Evolutionary conservation across 208 protist species (phyloP), one percentile per base, ranked within the genome.

Genomic region (Borovskyia barvae): DNA sequence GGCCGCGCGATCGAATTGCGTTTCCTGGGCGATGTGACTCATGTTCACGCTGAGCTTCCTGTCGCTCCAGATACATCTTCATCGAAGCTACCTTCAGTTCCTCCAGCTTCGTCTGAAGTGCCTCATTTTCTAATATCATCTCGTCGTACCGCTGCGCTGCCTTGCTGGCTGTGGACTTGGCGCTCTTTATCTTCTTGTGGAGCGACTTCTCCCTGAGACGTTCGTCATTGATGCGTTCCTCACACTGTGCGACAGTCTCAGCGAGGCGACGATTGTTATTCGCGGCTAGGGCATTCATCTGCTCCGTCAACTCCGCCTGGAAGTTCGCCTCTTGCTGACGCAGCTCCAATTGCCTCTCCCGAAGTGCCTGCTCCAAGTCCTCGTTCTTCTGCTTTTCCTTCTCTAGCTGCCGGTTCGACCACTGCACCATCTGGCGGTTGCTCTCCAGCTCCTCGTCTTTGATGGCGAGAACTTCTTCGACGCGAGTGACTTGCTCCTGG

Each of bases 71-170:
- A 53, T 84, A 93, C 66, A 87, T 83, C 62, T 87, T 85, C 80
- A 96, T 92, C n/a, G 87, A 88, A n/a, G 71, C 75, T 25, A 96
- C 85, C 83, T 96, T 96, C 29, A 96, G 72, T 48, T 96, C 85
- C 73, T 94, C 90, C 22, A 96, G 52, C 67, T 94, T 84, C 20
- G 80, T 80, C 46, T 77, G 60, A 30, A 96, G 68, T 2, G 80
- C 64, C 53, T 96, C 90, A 64, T 96, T 96, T 56, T 96, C 87
- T 15, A 96, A 63, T 45, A 96, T 92, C 84, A 96, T 92, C 70
- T 96, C 90, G 60, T 96, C 90, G 66, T 93, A 96, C 32, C 85
- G 82, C 62, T 96, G 90, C 19, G 84, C 87, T 19, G 73, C 83
- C 73, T 94, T 96, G 45, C 79, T 75, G 12, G 90, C 75, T 24